Percentiles rank a stretch among this genome's conserved stretches.
Evolutionary conservation across 805 yeast species (phyloP).

Genomic region (Yarrowia hollandica): DNA sequence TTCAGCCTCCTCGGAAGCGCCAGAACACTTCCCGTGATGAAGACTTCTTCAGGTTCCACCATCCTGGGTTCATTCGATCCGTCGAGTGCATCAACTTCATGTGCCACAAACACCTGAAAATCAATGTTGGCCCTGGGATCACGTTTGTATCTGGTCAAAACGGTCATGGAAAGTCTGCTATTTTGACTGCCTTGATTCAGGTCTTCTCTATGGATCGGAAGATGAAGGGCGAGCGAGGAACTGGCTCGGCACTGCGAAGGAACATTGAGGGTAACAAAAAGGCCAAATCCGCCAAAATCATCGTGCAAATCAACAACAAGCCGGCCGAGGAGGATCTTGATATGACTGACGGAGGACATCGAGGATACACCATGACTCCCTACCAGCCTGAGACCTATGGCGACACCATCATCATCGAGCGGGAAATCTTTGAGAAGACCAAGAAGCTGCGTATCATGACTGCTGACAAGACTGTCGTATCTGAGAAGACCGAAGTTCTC

Average conservation of each 20-base stretch:
- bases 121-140: constrained; percentile 73
- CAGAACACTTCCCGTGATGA: not conserved
- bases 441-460: constrained; percentile 57
- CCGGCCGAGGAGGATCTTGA: constrained; percentile 53
- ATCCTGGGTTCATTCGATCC: constrained; percentile 16
- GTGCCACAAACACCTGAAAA: constrained; percentile 51
- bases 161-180: constrained; percentile 90
- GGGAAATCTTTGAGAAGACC: constrained; percentile 59
- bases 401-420: constrained; percentile 62
- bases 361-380: constrained; percentile 47
- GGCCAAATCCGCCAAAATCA: constrained; percentile 62
- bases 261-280: constrained; percentile 75
- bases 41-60: not conserved
- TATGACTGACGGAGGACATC: not conserved
- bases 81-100: constrained; percentile 33
- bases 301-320: constrained; percentile 51
- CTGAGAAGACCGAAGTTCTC: constrained; percentile 63
- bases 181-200: constrained; percentile 74
- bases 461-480: constrained; percentile 52
- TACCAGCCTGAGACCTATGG: constrained; percentile 70
- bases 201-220: constrained; percentile 90
- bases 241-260: constrained; percentile 57
- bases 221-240: constrained; percentile 68
- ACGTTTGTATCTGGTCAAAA: constrained; percentile 88
- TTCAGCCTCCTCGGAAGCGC: not conserved